phyloP scores from a whole-genome alignment of 805 yeast species.

The Wickerhamiella allomyrinae region DNA sequence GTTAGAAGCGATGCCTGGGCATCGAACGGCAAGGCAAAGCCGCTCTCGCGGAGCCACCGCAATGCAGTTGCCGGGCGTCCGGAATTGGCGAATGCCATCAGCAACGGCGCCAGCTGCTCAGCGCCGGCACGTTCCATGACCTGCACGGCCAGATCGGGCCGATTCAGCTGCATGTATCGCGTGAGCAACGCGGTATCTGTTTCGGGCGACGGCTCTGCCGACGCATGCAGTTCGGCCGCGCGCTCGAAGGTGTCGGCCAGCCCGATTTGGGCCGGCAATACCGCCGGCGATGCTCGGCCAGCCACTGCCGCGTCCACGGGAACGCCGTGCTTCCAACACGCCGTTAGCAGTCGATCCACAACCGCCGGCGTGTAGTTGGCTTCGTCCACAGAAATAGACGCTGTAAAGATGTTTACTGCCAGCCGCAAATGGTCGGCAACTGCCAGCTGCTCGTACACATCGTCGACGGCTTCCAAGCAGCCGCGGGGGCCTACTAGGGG shows the following conservation, averaged over 20 bases:
- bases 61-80: conserved; percentile 10
- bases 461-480: conserved; percentile 18
- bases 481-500: conserved; percentile 11
- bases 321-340: conserved; percentile 7
- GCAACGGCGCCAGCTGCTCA: conserved; percentile 6
- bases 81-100: conserved; percentile 9
- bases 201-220: conserved; percentile 12
- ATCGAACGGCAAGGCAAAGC: not conserved
- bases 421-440: conserved; percentile 15
- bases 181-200: not conserved
- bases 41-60: conserved; percentile 9
- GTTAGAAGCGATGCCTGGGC: not conserved
- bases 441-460: conserved; percentile 16
- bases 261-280: not conserved
- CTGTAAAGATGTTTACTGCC: conserved; percentile 10
- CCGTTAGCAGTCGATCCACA: conserved; percentile 8
- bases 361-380: conserved; percentile 4
- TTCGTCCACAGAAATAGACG: conserved; percentile 6
- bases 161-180: not conserved
- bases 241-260: conserved; percentile 9
- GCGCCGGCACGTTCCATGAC: conserved; percentile 7
- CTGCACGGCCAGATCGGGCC: not conserved
- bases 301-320: conserved; percentile 3
- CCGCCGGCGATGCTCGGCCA: not conserved
- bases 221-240: conserved; percentile 13